phyloP scores from a whole-genome alignment of 257 asterid species.

The Plantago elongata region DNA sequence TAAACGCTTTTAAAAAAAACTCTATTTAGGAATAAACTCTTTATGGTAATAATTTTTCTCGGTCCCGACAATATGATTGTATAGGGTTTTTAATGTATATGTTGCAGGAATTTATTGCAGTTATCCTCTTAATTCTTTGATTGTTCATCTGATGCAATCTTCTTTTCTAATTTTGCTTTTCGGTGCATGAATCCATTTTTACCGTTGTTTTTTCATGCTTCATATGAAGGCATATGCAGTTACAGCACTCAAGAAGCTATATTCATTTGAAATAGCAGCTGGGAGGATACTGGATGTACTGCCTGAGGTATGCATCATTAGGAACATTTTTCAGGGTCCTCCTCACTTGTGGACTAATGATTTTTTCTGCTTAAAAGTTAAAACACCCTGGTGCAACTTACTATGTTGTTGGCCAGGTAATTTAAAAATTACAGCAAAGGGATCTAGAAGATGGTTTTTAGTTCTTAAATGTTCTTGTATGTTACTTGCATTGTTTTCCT shows the following conservation, averaged over 20 bases:
- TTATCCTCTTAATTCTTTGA: not conserved
- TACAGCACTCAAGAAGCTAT: conserved; percentile 82
- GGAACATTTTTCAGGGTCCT: conserved; percentile 1
- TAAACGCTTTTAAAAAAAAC: too few relatives aligned
- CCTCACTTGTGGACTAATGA: not conserved
- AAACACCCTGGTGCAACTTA: too few relatives aligned
- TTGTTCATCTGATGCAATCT: not conserved
- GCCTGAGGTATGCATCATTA: conserved; percentile 60
- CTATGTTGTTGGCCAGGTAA: too few relatives aligned
- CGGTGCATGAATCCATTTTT: not conserved
- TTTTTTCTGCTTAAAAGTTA: too few relatives aligned
- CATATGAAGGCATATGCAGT: conserved; percentile 77
- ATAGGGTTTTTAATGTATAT: too few relatives aligned
- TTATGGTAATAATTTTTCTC: too few relatives aligned
- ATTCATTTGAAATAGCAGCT: conserved; percentile 87
- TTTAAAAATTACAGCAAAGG: too few relatives aligned
- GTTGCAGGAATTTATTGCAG: too few relatives aligned
- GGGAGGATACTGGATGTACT: conserved; percentile 80
- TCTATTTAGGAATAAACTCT: too few relatives aligned
- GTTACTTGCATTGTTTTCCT: not conserved
- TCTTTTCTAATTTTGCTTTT: not conserved
- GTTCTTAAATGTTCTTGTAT: not conserved
- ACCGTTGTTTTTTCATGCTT: conserved; percentile 18
- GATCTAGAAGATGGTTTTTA: not conserved
- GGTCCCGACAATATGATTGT: too few relatives aligned